Conservation (phyloP, 139 green algal species). For the Chlamydomonas incerta region DNA sequence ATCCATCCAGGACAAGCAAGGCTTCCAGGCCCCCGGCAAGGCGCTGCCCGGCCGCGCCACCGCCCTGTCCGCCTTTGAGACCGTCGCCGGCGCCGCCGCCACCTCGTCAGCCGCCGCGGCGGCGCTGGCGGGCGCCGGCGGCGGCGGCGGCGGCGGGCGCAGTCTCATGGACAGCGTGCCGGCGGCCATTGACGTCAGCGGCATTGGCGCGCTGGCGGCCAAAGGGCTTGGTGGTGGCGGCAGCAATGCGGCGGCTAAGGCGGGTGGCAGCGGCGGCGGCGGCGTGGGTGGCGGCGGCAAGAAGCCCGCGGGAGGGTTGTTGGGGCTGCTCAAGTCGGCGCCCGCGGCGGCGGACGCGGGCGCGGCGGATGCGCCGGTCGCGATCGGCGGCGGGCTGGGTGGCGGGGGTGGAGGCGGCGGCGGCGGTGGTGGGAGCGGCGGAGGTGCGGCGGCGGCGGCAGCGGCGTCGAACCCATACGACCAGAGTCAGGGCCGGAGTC, state of each 20-base stretch:
- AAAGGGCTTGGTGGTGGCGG: not conserved
- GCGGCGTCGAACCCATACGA: too few relatives aligned
- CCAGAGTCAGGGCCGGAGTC: too few relatives aligned
- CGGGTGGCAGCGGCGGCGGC: not conserved
- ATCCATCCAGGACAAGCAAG: constrained; percentile 67
- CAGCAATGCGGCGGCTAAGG: not conserved
- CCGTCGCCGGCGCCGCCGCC: constrained; percentile 5
- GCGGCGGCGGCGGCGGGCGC: not conserved
- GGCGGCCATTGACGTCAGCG: constrained; percentile 61
- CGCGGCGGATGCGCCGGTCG: not conserved
- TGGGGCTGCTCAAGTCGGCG: constrained; percentile 21
- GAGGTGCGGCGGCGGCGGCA: not conserved
- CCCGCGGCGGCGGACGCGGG: constrained; percentile 3
- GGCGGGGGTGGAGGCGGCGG: not conserved
- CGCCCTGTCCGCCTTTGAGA: constrained; percentile 43
- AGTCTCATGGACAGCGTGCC: constrained; percentile 44
- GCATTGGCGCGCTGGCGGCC: constrained; percentile 35
- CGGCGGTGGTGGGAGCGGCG: not conserved
- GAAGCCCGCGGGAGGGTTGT: not conserved
- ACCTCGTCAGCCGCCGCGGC: not conserved
- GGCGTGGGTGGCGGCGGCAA: not conserved
- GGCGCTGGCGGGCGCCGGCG: not conserved
- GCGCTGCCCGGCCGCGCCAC: constrained; percentile 10
- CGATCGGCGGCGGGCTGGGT: not conserved
- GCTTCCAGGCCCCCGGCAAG: constrained; percentile 36